Evolutionary conservation across 495 filamentous ascomycete genomes (phyloP), one percentile per base, ranked within the genome.

Genomic region (Penicillium desertorum): DNA sequence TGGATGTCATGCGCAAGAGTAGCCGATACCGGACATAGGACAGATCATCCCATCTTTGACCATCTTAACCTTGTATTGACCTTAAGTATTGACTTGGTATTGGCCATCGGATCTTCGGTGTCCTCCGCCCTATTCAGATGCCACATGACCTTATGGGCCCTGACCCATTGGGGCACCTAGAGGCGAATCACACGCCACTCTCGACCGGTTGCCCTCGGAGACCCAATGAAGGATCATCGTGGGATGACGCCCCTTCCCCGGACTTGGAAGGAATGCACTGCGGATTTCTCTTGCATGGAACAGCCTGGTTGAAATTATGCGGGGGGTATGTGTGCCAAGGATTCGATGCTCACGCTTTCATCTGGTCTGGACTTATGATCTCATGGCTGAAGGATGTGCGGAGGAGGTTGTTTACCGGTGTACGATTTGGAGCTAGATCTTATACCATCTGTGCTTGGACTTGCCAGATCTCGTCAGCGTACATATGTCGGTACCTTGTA

Each of bases 1-100:
- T 29, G 37, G 29, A 27, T 14, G 16, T 30, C 29, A 51, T 32
- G 30, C 10, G 30, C 30, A 11, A 32, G 16, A n/a, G 53, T 60
- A 67, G 62, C 65, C 65, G 65, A 67, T 63, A 62, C 57, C 62
- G 65, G 63, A 1, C 36, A n/a, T 10, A 41, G 17, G 17, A 17
- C 22, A 29, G 36, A 37, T 37, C 36, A 16, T 37, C 36, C 36
- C 36, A 37, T 32, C 10, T 12, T 11, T 10, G 27, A 29, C 9
- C 27, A 29, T 29, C 7, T 29, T 29, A 10, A 8, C 27, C 27
- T 29, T 9, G 27, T 29, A 10, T 14, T 16, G 14, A 36, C 34
- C 22, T 4, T 1, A 25, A 25, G 23, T 25, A 25, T 25, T 25
- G 23, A 25, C 23, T 25, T 6, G 5, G 23, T 25, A 25, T 25